Base-by-base conservation (phyloP, 2,329 filamentous ascomycete genomes). In the Pestalotiopsis fici region DNA sequence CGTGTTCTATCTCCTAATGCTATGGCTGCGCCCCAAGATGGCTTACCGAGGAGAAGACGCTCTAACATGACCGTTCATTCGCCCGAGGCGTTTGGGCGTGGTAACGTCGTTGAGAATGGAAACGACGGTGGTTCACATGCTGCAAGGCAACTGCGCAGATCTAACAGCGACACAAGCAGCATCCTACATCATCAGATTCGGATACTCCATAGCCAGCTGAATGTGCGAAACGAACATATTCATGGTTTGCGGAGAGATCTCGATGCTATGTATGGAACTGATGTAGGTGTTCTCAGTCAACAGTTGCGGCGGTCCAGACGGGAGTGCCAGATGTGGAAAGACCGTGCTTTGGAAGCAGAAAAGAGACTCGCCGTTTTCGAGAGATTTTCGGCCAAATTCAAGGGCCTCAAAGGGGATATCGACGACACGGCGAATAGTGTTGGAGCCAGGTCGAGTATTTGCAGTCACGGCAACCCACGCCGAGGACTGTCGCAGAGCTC, bases 271-370 rank as follows among this genome's bases (percentile, higher is more conserved):
- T 78, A 80, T 54, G 78, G 80, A 47, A 73, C 80, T 55, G 83
- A 85, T 56, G 73, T 85, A 18, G 82, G 82, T 1, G 81, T 79
- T 4, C 71, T 88, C 65, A 82, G 81, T 65, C 83, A 87, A 69
- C 80, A 86, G 70, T 72, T 90, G 57, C 76, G 83, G 23, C 76
- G 78, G 23, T 75, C 80, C 3, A 81, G 80, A 63, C 74, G 77
- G 39, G 84, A 87, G 59, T 74, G 79, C 39, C 72, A 78, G 35
- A 81, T 78, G 69, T 91, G 88, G 89, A 85, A 81, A 69, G 81
- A 80, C 37, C 80, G 87, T 37, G 89, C 89, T 0, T 83, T 88
- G 71, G 79, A 81, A 3, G 87, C 88, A 0, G 88, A 91, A 77
- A 81, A 78, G 68, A 81, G 84, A 61, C 74, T 89, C 21, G 79